These are phyloP conservation scores for Pisolithus marmoratus DNA, from an alignment of 768 basidiomycete species.

Conservation along the genomic window DNA sequence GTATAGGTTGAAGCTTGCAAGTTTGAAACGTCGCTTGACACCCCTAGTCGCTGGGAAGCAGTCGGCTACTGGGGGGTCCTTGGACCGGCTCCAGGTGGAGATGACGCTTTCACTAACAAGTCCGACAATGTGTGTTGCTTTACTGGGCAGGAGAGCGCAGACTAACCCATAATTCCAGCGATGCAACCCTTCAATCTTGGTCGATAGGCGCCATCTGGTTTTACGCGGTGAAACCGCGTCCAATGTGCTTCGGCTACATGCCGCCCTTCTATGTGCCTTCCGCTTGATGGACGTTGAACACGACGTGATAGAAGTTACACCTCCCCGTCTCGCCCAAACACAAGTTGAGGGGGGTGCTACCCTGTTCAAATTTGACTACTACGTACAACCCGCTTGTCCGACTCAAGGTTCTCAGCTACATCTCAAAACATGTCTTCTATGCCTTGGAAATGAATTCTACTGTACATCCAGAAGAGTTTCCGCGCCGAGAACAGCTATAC, in stretches of 20 bases:
- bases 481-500: constrained; percentile 96
- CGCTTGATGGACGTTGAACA: constrained; percentile 55
- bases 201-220: constrained; percentile 91
- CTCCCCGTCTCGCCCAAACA: constrained; percentile 96
- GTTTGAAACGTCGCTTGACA: constrained; percentile 10
- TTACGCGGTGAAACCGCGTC: constrained; percentile 93
- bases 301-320: constrained; percentile 85
- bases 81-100: constrained; percentile 84
- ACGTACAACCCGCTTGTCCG: constrained; percentile 88
- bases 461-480: constrained; percentile 97
- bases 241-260: constrained; percentile 81
- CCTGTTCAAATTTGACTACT: constrained; percentile 93
- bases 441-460: constrained; percentile 97
- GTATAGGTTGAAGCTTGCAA: too few relatives aligned
- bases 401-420: constrained; percentile 97
- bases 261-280: constrained; percentile 80
- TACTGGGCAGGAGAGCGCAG: too few relatives aligned
- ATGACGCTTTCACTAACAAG: constrained; percentile 88
- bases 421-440: constrained; percentile 92
- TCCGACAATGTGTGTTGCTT: constrained; percentile 67
- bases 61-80: constrained; percentile 92
- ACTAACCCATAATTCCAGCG: constrained; percentile 38
- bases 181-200: constrained; percentile 81
- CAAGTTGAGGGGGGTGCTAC: constrained; percentile 97
- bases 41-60: too few relatives aligned